These are phyloP conservation scores for Solanum bukasovii DNA, from an alignment of 257 asterid species.

Conservation along the genomic window DNA sequence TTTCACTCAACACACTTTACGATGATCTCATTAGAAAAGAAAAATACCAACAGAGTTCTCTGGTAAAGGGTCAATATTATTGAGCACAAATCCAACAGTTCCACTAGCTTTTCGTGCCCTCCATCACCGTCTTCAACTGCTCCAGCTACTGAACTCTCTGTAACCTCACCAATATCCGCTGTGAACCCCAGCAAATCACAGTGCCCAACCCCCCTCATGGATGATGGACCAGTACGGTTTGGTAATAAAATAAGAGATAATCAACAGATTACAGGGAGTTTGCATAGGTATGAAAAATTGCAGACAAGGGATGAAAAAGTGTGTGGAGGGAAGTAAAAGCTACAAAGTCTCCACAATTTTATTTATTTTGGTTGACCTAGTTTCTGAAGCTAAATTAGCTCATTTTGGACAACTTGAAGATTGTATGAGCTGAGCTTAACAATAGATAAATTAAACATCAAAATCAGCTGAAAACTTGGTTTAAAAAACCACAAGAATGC, in stretches of 20 bases:
- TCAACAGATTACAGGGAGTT: background rate
- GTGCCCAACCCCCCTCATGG: background rate
- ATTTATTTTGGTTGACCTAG: background rate
- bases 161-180: background rate
- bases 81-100: background rate
- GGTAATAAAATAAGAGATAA: background rate
- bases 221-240: background rate
- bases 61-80: background rate
- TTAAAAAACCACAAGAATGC: background rate
- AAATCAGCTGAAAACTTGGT: background rate
- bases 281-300: background rate
- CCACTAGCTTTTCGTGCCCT: background rate
- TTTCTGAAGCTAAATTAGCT: background rate
- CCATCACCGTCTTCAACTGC: background rate
- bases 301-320: background rate
- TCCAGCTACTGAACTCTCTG: background rate
- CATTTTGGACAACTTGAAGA: background rate
- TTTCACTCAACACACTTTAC: background rate
- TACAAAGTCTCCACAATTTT: background rate
- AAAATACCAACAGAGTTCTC: background rate
- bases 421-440: background rate
- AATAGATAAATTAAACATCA: background rate
- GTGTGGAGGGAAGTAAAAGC: background rate
- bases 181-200: background rate
- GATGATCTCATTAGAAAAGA: background rate